Evolutionary conservation across 305 asterid species (phyloP).

Genomic region (Fraxinus baroniana): DNA sequence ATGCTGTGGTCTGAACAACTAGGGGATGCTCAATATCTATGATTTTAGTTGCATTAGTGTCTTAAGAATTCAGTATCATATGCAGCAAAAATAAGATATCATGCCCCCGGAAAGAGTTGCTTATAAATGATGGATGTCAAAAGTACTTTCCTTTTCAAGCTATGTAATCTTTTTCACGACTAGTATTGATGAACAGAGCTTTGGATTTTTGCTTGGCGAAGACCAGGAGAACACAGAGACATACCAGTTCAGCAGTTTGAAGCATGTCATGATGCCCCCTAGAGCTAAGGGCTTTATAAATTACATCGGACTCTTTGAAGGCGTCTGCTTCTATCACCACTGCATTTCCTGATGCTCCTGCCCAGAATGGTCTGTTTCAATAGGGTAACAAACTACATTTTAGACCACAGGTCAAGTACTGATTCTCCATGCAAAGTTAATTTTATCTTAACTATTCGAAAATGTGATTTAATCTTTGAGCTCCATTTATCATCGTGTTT

Average conservation of each 20-base stretch:
- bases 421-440: background rate
- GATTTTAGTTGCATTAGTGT: background rate
- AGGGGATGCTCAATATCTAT: background rate
- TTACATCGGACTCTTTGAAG: slow-evolving; percentile 90
- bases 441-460: background rate
- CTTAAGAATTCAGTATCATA: background rate
- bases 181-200: background rate
- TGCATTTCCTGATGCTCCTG: slow-evolving; percentile 84
- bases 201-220: background rate
- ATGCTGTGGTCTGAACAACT: background rate
- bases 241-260: slow-evolving; percentile 92
- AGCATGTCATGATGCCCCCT: slow-evolving; percentile 95
- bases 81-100: background rate
- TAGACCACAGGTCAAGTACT: background rate
- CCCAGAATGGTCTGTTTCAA: slow-evolving; percentile 84
- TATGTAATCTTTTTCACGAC: background rate
- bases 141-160: background rate
- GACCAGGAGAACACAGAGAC: background rate
- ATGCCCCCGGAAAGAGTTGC: background rate
- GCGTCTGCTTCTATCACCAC: slow-evolving; percentile 97
- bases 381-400: background rate
- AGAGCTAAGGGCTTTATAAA: slow-evolving; percentile 86
- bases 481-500: background rate
- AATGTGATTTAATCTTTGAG: background rate
- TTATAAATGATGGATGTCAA: background rate